phyloP scores from a whole-genome alignment of 2,329 filamentous ascomycete species.

The Graphilbum sp. region DNA sequence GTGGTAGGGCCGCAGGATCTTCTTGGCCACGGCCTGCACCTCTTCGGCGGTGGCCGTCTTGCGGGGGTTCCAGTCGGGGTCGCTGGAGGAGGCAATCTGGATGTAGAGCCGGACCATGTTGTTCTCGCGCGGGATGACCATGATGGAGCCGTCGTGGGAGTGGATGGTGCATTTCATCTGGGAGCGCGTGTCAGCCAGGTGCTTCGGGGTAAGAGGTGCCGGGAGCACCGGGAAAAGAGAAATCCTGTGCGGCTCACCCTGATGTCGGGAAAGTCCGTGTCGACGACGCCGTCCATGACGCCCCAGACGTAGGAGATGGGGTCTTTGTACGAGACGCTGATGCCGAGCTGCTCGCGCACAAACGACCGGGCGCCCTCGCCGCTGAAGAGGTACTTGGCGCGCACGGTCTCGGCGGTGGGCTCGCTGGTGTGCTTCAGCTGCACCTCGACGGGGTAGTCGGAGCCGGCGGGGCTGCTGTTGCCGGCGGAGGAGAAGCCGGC shows the following conservation, averaged over 20 bases:
- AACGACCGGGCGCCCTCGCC: slow-evolving; percentile 55
- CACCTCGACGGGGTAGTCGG: slow-evolving; percentile 65
- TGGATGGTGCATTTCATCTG: slow-evolving; percentile 64
- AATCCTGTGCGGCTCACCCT: slow-evolving; percentile 24
- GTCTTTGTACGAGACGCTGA: slow-evolving; percentile 56
- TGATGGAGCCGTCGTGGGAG: slow-evolving; percentile 56
- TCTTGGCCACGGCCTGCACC: slow-evolving; percentile 48
- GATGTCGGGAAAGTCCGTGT: slow-evolving; percentile 63
- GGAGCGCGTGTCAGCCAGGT: no score
- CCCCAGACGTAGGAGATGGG: slow-evolving; percentile 59
- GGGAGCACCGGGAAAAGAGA: neutral
- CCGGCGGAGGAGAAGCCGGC: slow-evolving; percentile 43
- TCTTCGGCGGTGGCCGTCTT: slow-evolving; percentile 46
- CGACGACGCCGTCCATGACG: slow-evolving; percentile 57
- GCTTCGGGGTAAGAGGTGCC: neutral
- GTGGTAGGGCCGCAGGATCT: slow-evolving; percentile 47
- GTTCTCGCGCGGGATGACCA: slow-evolving; percentile 61
- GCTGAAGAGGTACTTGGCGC: slow-evolving; percentile 54
- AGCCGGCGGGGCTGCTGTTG: slow-evolving; percentile 27
- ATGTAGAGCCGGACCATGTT: slow-evolving; percentile 56
- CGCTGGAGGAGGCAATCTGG: slow-evolving; percentile 46
- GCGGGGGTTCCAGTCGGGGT: slow-evolving; percentile 43
- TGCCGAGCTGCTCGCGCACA: slow-evolving; percentile 46
- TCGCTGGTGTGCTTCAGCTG: slow-evolving; percentile 63
- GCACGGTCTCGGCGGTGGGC: slow-evolving; percentile 46